Evolutionary conservation across 345 rosid species (phyloP).

Genomic region (Lepidium sativum): DNA sequence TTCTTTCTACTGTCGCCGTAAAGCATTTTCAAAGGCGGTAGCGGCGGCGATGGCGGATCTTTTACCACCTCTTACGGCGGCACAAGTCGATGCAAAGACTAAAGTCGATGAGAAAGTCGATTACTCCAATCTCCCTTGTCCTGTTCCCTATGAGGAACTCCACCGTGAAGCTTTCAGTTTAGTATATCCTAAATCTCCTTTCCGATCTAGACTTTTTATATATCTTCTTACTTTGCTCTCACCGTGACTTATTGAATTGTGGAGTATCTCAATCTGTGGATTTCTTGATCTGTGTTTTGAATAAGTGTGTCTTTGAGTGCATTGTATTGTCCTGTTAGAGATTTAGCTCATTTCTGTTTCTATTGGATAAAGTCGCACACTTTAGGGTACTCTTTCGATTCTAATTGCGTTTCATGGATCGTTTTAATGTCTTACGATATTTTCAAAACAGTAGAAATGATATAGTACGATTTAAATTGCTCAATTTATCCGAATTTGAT

Average conservation of each 20-base stretch:
- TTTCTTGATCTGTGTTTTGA: slow-evolving; percentile 7
- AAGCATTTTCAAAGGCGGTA: neutral
- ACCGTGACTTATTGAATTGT: no score
- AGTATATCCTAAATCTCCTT: slow-evolving; percentile 13
- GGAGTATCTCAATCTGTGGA: neutral
- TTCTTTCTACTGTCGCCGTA: slow-evolving; percentile 19
- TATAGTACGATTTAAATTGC: neutral
- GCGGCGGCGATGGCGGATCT: slow-evolving; percentile 49
- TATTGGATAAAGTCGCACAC: neutral
- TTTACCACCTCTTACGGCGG: slow-evolving; percentile 31
- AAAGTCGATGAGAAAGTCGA: slow-evolving; percentile 51
- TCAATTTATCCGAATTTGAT: neutral
- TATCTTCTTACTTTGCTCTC: no score
- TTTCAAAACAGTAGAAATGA: neutral
- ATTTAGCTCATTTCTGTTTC: neutral
- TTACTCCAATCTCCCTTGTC: slow-evolving; percentile 75
- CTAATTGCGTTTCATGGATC: neutral
- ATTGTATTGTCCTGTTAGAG: neutral
- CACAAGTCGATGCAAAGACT: slow-evolving; percentile 25
- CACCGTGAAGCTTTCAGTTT: slow-evolving; percentile 89
- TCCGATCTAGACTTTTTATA: neutral
- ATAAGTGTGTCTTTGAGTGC: neutral
- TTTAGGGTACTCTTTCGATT: neutral
- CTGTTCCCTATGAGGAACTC: slow-evolving; percentile 84
- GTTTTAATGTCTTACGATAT: neutral